These are phyloP conservation scores for Rhinocladiella mackenziei DNA, from an alignment of 2,329 filamentous ascomycete genomes.

Conservation along the genomic window DNA sequence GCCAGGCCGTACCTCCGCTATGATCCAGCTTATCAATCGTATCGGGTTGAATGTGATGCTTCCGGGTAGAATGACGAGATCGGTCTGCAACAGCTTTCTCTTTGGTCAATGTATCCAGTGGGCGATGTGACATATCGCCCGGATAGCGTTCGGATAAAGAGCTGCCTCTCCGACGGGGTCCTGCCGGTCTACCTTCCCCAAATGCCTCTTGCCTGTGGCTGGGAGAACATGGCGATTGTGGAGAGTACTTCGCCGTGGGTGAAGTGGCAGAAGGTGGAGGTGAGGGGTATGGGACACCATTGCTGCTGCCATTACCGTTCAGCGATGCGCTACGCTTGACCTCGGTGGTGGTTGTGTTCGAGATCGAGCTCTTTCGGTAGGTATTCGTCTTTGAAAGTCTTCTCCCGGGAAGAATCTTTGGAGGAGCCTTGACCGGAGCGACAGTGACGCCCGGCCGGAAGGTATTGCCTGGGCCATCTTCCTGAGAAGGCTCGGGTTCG, in stretches of 20 bases:
- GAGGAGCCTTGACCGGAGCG: slow-evolving; percentile 14
- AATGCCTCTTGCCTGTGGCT: slow-evolving; percentile 25
- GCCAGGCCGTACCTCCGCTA: slow-evolving; percentile 41
- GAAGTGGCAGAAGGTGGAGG: slow-evolving; percentile 56
- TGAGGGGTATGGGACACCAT: slow-evolving; percentile 41
- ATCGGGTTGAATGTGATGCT: slow-evolving; percentile 65
- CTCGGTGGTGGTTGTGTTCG: slow-evolving; percentile 9
- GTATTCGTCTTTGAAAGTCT: slow-evolving; percentile 28
- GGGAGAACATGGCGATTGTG: slow-evolving; percentile 20
- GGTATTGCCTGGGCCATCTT: slow-evolving; percentile 61
- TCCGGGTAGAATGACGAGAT: slow-evolving; percentile 62
- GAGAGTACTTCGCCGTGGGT: slow-evolving; percentile 35
- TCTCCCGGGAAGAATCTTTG: slow-evolving; percentile 6
- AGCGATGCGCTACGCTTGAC: slow-evolving; percentile 19
- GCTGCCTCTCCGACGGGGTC: slow-evolving; percentile 37
- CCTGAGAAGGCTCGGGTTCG: slow-evolving; percentile 63
- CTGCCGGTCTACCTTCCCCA: slow-evolving; percentile 7
- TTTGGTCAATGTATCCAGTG: slow-evolving; percentile 26
- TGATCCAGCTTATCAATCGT: slow-evolving; percentile 75
- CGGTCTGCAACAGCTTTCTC: slow-evolving; percentile 45
- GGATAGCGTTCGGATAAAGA: slow-evolving; percentile 38
- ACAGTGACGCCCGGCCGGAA: slow-evolving; percentile 36
- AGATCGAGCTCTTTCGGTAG: slow-evolving; percentile 22
- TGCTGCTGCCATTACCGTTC: slow-evolving; percentile 15
- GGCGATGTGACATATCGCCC: slow-evolving; percentile 26